Percentiles rank a stretch among this genome's conserved stretches.
Conservation (phyloP, 2,329 filamentous ascomycete genomes). For the Pseudogymnoascus pannorum region DNA sequence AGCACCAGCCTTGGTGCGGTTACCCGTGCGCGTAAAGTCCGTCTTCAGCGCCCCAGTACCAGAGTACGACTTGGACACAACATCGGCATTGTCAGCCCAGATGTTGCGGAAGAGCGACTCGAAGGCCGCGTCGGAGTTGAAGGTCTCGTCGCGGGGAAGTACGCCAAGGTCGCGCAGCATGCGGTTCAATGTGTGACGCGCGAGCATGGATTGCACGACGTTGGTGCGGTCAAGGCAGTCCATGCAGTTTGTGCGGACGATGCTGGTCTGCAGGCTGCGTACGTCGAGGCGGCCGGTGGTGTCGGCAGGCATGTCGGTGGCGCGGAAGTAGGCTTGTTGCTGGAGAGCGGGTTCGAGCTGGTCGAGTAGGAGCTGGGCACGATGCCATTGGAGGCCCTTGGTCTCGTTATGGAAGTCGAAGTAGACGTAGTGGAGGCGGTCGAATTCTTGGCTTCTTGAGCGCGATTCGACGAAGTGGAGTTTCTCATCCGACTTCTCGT, state of each 20-base stretch:
- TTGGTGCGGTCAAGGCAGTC: constrained; percentile 97
- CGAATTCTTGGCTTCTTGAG: constrained; percentile 53
- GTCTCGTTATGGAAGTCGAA: constrained; percentile 99
- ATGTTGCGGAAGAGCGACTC: constrained; percentile 92
- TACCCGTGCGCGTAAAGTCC: constrained; percentile 90
- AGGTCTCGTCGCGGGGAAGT: constrained; percentile 66
- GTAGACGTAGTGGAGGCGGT: constrained; percentile 90
- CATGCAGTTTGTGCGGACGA: constrained; percentile 98
- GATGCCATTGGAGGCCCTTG: constrained; percentile 89
- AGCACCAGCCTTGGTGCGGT: constrained; percentile 76
- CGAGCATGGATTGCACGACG: constrained; percentile 95
- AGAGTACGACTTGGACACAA: constrained; percentile 86
- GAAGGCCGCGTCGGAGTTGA: constrained; percentile 67
- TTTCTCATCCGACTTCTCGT: constrained; percentile 66
- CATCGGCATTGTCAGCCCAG: constrained; percentile 97
- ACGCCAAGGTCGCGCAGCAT: constrained; percentile 82
- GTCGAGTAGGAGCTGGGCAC: constrained; percentile 79
- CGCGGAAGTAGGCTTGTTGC: constrained; percentile 85
- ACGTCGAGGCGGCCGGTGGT: constrained; percentile 67
- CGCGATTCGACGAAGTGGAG: constrained; percentile 67
- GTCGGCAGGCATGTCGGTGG: constrained; percentile 73
- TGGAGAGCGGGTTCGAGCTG: constrained; percentile 68
- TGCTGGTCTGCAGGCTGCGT: constrained; percentile 73
- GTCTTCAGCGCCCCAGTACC: constrained; percentile 97
- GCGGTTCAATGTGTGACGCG: constrained; percentile 77